phyloP scores from a whole-genome alignment of 768 basidiomycete species.

The Hemileccinum impolitum region DNA sequence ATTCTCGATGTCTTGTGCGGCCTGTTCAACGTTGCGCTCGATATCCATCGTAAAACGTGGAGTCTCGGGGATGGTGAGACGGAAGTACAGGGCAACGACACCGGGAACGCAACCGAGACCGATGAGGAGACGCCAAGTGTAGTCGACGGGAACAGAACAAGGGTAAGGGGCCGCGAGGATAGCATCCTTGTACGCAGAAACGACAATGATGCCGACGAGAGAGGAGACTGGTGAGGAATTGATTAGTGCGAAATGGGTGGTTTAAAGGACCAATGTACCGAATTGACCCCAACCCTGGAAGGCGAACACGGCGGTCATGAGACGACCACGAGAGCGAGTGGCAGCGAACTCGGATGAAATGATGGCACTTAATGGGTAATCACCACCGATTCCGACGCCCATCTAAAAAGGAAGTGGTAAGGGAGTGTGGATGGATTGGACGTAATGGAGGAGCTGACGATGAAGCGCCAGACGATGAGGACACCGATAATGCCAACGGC shows the following conservation, averaged over 20 bases:
- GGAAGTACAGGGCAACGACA: constrained; percentile 82
- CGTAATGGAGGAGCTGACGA: constrained; percentile 36
- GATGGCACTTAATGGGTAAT: constrained; percentile 82
- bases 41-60: constrained; percentile 93
- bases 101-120: constrained; percentile 85
- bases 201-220: constrained; percentile 61
- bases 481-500: constrained; percentile 72
- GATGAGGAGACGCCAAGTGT: constrained; percentile 83
- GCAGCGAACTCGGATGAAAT: constrained; percentile 89
- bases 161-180: constrained; percentile 44
- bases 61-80: constrained; percentile 89
- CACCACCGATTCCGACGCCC: constrained; percentile 85
- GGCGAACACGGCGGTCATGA: constrained; percentile 89
- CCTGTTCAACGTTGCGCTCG: constrained; percentile 76
- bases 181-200: constrained; percentile 62
- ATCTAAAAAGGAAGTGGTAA: constrained; percentile 35
- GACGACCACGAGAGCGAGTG: constrained; percentile 70
- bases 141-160: constrained; percentile 56
- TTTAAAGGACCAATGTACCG: constrained; percentile 36
- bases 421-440: neutral
- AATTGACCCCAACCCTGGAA: constrained; percentile 88
- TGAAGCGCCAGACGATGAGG: constrained; percentile 80
- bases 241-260: neutral
- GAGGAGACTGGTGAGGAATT: constrained; percentile 48
- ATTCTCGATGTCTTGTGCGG: constrained; percentile 66